phyloP scores from a whole-genome alignment of 2,329 filamentous ascomycete genomes.

The Fusarium compactum region DNA sequence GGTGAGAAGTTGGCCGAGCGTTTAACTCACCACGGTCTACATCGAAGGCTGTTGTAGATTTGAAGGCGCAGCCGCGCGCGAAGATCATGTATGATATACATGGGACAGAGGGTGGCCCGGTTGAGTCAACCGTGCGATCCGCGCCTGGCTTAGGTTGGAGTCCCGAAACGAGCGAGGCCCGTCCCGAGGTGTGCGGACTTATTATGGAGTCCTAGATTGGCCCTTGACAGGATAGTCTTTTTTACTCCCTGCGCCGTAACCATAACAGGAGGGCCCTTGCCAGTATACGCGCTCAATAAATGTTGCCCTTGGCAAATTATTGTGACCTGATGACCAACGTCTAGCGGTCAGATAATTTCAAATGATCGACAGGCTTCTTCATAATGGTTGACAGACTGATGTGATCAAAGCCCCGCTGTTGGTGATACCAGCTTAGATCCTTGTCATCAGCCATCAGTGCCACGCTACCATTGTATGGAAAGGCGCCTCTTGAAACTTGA shows the following conservation, averaged over 20 bases:
- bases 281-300: slow-evolving; percentile 14
- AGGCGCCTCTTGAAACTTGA: slow-evolving; percentile 36
- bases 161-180: slow-evolving; percentile 36
- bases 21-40: slow-evolving; percentile 14
- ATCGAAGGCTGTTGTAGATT: neutral
- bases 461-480: slow-evolving; percentile 25
- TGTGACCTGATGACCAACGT: slow-evolving; percentile 26
- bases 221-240: slow-evolving; percentile 26
- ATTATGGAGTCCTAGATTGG: slow-evolving; percentile 36
- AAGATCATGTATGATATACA: slow-evolving; percentile 25
- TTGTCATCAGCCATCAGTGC: slow-evolving; percentile 25
- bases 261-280: slow-evolving; percentile 21
- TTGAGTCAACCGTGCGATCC: slow-evolving; percentile 32
- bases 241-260: slow-evolving; percentile 21
- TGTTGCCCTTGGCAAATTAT: slow-evolving; percentile 28
- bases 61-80: slow-evolving; percentile 28
- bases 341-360: slow-evolving; percentile 32
- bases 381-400: slow-evolving; percentile 33
- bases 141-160: slow-evolving; percentile 25
- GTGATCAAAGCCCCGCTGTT: slow-evolving; percentile 41
- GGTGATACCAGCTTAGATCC: slow-evolving; percentile 37
- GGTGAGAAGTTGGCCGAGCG: slow-evolving; percentile 7
- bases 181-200: slow-evolving; percentile 40
- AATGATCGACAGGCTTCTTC: slow-evolving; percentile 29
- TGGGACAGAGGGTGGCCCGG: slow-evolving; percentile 24